Base-by-base conservation (phyloP, 306 rosid genomes). In the Coriaria nepalensis region DNA sequence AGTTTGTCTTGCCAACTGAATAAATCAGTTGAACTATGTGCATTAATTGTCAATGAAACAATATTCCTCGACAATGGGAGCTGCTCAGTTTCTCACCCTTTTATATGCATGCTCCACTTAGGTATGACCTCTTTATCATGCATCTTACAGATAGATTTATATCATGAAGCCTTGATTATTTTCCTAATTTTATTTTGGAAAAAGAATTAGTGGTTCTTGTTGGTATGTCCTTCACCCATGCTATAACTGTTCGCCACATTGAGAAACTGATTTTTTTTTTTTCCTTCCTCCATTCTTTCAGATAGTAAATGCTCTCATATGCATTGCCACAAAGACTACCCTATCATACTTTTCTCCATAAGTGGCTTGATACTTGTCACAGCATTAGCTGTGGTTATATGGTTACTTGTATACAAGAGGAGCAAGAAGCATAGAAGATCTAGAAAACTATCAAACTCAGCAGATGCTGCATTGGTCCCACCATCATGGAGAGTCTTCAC, bases 401-500 rank as follows among this genome's bases (percentile, higher is more conserved):
- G 98, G 98, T 85, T 90, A 64, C 95, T 90, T 67, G 78, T 70
- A 33, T 72, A 66, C 78, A 85, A 79, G 65, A 78, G 81, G 57
- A 80, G 95, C 69, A 90, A 79, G 71, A 90, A 90, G 76, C 83
- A 94, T 49, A 74, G 68, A 59, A 79, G 87, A 43, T 79, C 98
- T 41, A 85, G 85, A 43, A 90, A 82, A 61, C 59, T 65, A 61
- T 71, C 82, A 35, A 81, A 81, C 67, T 70, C 85, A 8, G 92
- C 78, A 56, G 64, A 80, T 55, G 65, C 86, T 52, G 83, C 79
- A 14, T 37, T 73, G 49, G 80, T 79, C 29, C 71, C 87, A 33
- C 95, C 94, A 43, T 79, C 83, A 2, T 90, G 98, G 98, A 90
- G 73, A 80, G 78, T 85, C 47, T 90, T 81, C 57, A 71, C 88